Evolutionary conservation across 1,284 basidiomycete species (phyloP).

Genomic region (Apiotrichum domesticum): DNA sequence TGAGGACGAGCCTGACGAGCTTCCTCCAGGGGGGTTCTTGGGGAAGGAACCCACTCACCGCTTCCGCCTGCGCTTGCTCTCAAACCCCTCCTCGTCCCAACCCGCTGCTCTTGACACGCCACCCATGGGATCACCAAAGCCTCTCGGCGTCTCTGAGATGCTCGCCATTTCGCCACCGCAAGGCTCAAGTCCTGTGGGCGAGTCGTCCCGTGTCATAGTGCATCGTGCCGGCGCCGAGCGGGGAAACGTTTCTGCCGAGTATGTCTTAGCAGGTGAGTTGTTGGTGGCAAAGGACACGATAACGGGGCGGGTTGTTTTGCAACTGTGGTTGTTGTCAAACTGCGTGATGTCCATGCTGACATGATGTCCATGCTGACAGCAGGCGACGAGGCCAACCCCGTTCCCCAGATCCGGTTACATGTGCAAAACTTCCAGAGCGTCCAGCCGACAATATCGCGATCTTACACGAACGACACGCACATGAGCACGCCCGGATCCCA

Average conservation of each 20-base stretch:
- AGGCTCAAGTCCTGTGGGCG: not conserved
- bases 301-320: too few relatives aligned
- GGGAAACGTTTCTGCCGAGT: conserved; percentile 42
- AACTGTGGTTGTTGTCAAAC: too few relatives aligned
- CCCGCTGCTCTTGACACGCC: not conserved
- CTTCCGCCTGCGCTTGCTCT: conserved; percentile 31
- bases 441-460: not conserved
- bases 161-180: conserved; percentile 7
- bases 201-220: conserved; percentile 1
- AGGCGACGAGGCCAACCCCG: conserved; percentile 39
- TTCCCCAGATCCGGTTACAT: conserved; percentile 43
- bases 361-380: conserved; percentile 1
- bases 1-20: conserved; percentile 10
- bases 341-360: too few relatives aligned
- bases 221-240: conserved; percentile 6
- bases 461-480: not conserved
- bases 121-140: conserved; percentile 10
- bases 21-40: not conserved
- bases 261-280: conserved; percentile 42
- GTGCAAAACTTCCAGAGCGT: conserved; percentile 11
- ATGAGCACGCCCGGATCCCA: conserved; percentile 16
- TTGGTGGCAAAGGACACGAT: too few relatives aligned
- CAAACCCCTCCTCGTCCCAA: conserved; percentile 6
- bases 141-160: conserved; percentile 33
- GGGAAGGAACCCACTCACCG: conserved; percentile 1